Percentiles rank a stretch among this genome's conserved stretches.
Evolutionary conservation across 148 eudicot genomes (phyloP).

Genomic region (Diospyros lotus): DNA sequence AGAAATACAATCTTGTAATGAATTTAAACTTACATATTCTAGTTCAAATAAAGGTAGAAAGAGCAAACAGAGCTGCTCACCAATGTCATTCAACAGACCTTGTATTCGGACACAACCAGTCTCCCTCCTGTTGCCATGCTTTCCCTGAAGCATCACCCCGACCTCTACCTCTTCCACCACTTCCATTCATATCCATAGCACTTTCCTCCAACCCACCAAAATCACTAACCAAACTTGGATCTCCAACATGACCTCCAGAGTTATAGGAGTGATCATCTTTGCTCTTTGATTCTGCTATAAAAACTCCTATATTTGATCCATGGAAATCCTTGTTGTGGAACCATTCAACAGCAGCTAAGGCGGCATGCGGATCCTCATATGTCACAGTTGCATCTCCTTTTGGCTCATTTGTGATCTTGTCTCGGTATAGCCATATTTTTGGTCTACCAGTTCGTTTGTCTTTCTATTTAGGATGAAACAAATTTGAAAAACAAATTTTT

Average conservation of each 20-base stretch:
- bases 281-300: conserved; percentile 82
- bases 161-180: conserved; percentile 70
- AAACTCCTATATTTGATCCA: conserved; percentile 71
- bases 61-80: conserved; percentile 93
- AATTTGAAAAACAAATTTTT: neutral
- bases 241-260: conserved; percentile 26
- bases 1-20: conserved; percentile 21
- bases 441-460: conserved; percentile 86
- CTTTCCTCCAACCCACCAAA: conserved; percentile 41
- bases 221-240: conserved; percentile 32
- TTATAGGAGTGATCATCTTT: conserved; percentile 50
- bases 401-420: conserved; percentile 83
- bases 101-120: conserved; percentile 98
- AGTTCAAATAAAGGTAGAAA: conserved; percentile 14
- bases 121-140: conserved; percentile 98
- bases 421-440: conserved; percentile 94
- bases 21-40: conserved; percentile 2
- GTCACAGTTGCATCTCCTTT: conserved; percentile 98
- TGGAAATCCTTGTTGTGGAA: conserved; percentile 93
- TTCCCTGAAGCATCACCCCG: conserved; percentile 75
- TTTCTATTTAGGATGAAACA: conserved; percentile 45
- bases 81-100: conserved; percentile 98
- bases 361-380: conserved; percentile 98
- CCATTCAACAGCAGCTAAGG: conserved; percentile 94
- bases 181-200: conserved; percentile 44